A percentile compares a stretch with the other conserved stretches of the same genome.
These are phyloP conservation scores for Diaporthe velutina DNA, from an alignment of 2,329 filamentous ascomycete genomes.

Conservation along the genomic window DNA sequence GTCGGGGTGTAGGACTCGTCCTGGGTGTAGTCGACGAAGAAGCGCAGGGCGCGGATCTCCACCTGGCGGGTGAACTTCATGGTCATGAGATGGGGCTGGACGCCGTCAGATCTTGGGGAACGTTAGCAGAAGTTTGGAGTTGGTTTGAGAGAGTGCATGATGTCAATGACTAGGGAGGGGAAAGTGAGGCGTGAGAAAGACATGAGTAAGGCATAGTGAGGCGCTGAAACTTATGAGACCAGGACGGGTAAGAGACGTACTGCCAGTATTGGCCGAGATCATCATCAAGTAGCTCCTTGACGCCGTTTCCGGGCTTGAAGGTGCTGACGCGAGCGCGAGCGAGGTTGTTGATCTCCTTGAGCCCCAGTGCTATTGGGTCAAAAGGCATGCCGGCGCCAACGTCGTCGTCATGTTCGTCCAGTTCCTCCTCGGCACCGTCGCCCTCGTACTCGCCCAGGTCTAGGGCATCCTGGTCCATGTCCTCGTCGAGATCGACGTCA, in stretches of 20 bases:
- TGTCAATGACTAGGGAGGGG: neutral
- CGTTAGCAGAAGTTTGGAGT: neutral
- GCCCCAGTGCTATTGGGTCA: conserved; percentile 66
- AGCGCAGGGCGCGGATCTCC: conserved; percentile 81
- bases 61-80: conserved; percentile 90
- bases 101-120: conserved; percentile 77
- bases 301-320: conserved; percentile 83
- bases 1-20: conserved; percentile 98
- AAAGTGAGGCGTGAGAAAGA: neutral
- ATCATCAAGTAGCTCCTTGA: conserved; percentile 81
- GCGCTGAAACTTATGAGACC: neutral
- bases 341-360: conserved; percentile 88
- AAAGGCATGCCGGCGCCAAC: conserved; percentile 49
- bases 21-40: conserved; percentile 90
- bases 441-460: conserved; percentile 31
- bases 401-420: conserved; percentile 31
- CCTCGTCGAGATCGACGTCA: conserved; percentile 23
- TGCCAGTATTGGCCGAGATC: conserved; percentile 85
- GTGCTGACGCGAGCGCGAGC: conserved; percentile 87
- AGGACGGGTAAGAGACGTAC: conserved; percentile 56
- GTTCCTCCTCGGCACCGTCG: conserved; percentile 27
- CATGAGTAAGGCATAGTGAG: neutral
- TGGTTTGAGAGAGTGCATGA: neutral
- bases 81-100: conserved; percentile 82
- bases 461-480: conserved; percentile 29